Evolutionary conservation across 1,284 basidiomycete species (phyloP), one percentile per base, ranked within the genome.

Genomic region (Ustilago xerochloae): DNA sequence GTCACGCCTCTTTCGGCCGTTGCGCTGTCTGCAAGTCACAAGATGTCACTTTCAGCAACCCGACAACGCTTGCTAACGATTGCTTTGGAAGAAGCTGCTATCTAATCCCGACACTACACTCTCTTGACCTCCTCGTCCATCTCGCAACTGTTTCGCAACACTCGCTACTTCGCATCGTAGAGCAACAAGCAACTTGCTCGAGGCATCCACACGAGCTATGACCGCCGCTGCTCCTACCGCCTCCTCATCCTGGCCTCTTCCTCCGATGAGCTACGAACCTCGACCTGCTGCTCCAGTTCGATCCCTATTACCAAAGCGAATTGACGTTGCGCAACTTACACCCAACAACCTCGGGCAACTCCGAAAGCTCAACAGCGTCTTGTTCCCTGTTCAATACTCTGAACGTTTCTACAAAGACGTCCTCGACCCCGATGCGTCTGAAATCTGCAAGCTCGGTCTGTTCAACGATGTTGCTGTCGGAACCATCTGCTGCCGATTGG

Each of bases 381-480:
- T 84, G 46, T 80, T 84, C 43, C 82, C 82, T 9, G 78, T 82
- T 2, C 55, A 74, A n/a, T 83, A 81, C 72, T 75, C 73, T 6
- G 78, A 81, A 36, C 50, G 72, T 41, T 81, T 81, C 53, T 84
- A 84, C 70, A 77, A 79, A 52, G 73, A 82, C 18, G 78, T 80
- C 2, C 57, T 83, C 10, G 48, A 70, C 16, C 65, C 68, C 3
- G 81, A 84, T 28, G 64, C 69, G 4, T 52, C 55, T 16, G 71
- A 72, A 18, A 53, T 84, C 33, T 81, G 74, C 79, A 81, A 82
- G 63, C 53, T 83, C n/a, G 82, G 82, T 26, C 81, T 84, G 35
- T 86, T 85, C 80, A 85, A 86, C 59, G 85, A 86, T 54, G 76
- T 86, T 16, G 81, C 85, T 12, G 85, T 85, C 18, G 85, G 82